These are phyloP conservation scores for Zalaria sp. DNA, from an alignment of 2,329 filamentous ascomycete genomes.

Conservation along the genomic window DNA sequence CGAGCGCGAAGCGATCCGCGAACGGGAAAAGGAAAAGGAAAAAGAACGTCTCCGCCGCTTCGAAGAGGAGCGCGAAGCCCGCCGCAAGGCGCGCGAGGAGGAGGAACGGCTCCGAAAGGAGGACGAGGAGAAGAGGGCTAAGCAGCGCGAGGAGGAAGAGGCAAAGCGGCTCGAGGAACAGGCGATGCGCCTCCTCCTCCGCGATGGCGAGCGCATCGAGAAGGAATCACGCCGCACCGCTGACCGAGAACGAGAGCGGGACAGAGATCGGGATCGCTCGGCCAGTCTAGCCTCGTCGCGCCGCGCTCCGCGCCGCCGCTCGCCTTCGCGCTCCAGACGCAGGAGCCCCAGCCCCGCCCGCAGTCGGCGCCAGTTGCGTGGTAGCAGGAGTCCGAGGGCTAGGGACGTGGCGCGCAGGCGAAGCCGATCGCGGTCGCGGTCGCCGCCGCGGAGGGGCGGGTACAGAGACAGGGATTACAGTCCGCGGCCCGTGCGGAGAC, in stretches of 20 bases:
- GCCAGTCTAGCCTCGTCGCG: slow-evolving; percentile 1
- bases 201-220: slow-evolving; percentile 40
- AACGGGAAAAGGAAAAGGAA: slow-evolving; percentile 34
- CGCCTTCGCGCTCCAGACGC: slow-evolving; percentile 5
- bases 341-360: slow-evolving; percentile 5
- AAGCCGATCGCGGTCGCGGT: too few species aligned
- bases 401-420: too few species aligned
- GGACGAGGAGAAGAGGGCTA: slow-evolving; percentile 29
- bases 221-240: neutral
- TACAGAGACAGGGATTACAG: slow-evolving; percentile 28
- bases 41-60: slow-evolving; percentile 38
- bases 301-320: slow-evolving; percentile 1
- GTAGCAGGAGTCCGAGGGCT: too few species aligned
- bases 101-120: slow-evolving; percentile 36
- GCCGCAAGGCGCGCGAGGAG: slow-evolving; percentile 31
- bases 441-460: too few species aligned
- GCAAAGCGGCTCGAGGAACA: slow-evolving; percentile 40
- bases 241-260: slow-evolving; percentile 11
- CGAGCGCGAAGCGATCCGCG: slow-evolving; percentile 33
- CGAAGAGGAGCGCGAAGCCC: slow-evolving; percentile 33
- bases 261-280: slow-evolving; percentile 10
- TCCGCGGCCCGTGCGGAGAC: slow-evolving; percentile 15
- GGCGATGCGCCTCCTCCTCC: slow-evolving; percentile 39
- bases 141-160: slow-evolving; percentile 25
- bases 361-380: too few species aligned